Evolutionary conservation across 2,329 filamentous ascomycete species (phyloP).

Genomic region (Fusarium napiforme): DNA sequence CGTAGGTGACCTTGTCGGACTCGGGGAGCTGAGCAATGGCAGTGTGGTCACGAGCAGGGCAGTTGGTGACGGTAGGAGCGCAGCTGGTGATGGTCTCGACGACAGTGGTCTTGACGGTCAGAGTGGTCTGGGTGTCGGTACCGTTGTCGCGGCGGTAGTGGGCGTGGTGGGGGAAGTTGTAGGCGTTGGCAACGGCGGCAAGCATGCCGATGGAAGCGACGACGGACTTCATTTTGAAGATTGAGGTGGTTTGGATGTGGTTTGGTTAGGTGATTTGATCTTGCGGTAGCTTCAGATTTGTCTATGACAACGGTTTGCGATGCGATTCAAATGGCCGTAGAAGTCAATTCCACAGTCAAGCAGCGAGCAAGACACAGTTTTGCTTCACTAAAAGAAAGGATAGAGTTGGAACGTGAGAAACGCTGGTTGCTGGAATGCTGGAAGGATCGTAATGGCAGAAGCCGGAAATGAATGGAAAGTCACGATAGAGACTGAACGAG

Average conservation of each 20-base stretch:
- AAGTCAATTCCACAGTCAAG: conserved; percentile 48
- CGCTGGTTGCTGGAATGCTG: conserved; percentile 36
- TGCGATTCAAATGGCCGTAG: conserved; percentile 41
- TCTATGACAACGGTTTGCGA: conserved; percentile 38
- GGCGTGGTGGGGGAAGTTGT: conserved; percentile 49
- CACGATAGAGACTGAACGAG: conserved; percentile 43
- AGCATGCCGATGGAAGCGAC: conserved; percentile 57
- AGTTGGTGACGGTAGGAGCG: conserved; percentile 68
- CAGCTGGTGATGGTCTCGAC: conserved; percentile 69
- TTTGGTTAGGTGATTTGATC: conserved; percentile 23
- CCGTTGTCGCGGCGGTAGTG: conserved; percentile 47
- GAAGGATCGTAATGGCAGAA: conserved; percentile 46
- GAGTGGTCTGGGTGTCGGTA: conserved; percentile 50
- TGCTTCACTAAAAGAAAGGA: conserved; percentile 46
- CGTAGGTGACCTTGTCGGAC: conserved; percentile 47
- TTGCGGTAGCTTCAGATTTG: conserved; percentile 38
- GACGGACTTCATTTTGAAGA: conserved; percentile 61
- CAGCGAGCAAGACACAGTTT: conserved; percentile 48
- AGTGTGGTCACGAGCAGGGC: conserved; percentile 52
- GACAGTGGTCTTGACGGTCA: conserved; percentile 65
- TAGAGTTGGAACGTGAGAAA: conserved; percentile 34
- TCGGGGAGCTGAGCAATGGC: conserved; percentile 51
- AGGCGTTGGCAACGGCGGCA: conserved; percentile 57
- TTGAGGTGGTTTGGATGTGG: background rate
- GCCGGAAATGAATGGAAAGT: conserved; percentile 47